Conservation (phyloP, 257 asterid species). For the Lycium barbarum region DNA sequence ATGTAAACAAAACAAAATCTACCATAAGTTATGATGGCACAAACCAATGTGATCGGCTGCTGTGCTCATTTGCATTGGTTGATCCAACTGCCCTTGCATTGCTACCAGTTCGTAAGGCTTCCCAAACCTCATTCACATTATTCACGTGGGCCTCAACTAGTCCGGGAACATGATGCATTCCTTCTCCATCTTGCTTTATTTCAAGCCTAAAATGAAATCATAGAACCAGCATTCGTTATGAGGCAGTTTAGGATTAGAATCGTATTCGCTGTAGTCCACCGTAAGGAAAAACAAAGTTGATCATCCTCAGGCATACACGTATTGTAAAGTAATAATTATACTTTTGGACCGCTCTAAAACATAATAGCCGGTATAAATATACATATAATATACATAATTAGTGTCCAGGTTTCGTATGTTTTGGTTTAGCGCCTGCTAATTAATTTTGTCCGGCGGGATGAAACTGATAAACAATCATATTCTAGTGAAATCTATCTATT, state of each 20-base stretch:
- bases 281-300: not conserved
- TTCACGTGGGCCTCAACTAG: conserved; percentile 81
- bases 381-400: too few species aligned
- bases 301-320: not conserved
- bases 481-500: not conserved
- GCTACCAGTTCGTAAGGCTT: conserved; percentile 82
- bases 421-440: too few species aligned
- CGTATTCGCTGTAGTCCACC: not conserved
- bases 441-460: too few species aligned
- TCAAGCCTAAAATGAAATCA: conserved; percentile 64
- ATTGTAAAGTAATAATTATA: too few species aligned
- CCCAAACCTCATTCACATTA: conserved; percentile 88
- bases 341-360: too few species aligned
- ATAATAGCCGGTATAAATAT: too few species aligned
- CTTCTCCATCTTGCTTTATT: conserved; percentile 90
- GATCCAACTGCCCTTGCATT: conserved; percentile 90
- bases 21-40: conserved; percentile 24
- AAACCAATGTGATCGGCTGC: conserved; percentile 98
- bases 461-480: not conserved
- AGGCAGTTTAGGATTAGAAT: not conserved
- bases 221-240: not conserved
- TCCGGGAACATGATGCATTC: conserved; percentile 93
- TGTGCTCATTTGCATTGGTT: conserved; percentile 87
- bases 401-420: too few species aligned
- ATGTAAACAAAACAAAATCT: conserved; percentile 25